A percentile compares a stretch with the other conserved stretches of the same genome.
Evolutionary conservation across 306 rosid species (phyloP).

Genomic region (Prinsepia uniflora): DNA sequence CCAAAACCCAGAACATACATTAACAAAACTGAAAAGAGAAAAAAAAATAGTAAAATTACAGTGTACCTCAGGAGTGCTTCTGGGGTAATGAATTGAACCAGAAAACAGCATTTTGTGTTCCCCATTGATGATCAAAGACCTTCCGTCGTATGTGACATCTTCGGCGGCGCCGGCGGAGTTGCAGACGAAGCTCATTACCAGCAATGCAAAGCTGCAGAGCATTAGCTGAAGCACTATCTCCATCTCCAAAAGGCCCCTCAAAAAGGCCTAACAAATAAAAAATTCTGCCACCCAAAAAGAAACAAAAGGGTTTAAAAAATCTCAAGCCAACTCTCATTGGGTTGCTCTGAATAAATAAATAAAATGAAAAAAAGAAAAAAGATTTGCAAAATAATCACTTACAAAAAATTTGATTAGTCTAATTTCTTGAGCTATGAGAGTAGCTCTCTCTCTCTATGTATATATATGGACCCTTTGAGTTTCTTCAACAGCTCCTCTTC

Average conservation of each 20-base stretch:
- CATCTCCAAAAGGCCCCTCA: background rate
- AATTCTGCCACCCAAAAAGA: background rate
- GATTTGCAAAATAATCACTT: background rate
- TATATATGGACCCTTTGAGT: background rate
- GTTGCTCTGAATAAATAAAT: background rate
- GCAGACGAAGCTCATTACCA: constrained; percentile 1
- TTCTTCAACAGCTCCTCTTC: background rate
- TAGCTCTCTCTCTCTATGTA: background rate
- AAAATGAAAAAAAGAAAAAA: background rate
- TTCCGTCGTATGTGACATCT: constrained; percentile 58
- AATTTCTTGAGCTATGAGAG: background rate
- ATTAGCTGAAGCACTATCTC: background rate
- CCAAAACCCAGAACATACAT: background rate
- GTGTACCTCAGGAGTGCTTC: constrained; percentile 74
- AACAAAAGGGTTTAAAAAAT: background rate
- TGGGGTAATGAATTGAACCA: constrained; percentile 81
- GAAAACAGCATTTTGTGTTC: constrained; percentile 65
- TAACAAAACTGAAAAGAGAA: background rate
- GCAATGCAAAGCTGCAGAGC: constrained; percentile 22
- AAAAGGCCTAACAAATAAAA: background rate
- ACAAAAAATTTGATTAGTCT: background rate
- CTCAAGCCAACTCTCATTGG: background rate
- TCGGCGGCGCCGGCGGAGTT: background rate
- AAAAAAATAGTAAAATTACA: background rate
- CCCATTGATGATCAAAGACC: constrained; percentile 56